Percentiles rank a stretch among this genome's conserved stretches.
phyloP scores from a whole-genome alignment of 768 basidiomycete species.

The Xerocomellus intermedius region DNA sequence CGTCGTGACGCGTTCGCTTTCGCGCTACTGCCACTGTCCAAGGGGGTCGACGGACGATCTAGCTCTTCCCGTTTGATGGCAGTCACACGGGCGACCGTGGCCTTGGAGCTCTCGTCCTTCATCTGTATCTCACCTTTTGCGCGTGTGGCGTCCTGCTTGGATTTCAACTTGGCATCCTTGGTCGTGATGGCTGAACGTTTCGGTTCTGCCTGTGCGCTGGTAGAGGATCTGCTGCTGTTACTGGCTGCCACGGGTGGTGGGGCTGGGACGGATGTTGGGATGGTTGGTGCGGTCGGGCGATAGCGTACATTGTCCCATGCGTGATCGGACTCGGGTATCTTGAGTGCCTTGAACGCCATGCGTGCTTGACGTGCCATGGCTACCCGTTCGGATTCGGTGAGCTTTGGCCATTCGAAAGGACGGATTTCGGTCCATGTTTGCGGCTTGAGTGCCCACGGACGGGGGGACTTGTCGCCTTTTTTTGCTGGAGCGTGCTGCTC shows the following conservation, averaged over 20 bases:
- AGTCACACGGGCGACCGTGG: slow-evolving; percentile 31
- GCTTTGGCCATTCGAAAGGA: slow-evolving; percentile 58
- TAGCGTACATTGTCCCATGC: slow-evolving; percentile 57
- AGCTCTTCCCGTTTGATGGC: slow-evolving; percentile 29
- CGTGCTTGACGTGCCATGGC: slow-evolving; percentile 54
- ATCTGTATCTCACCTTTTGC: slow-evolving; percentile 38
- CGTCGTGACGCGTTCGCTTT: slow-evolving; percentile 32
- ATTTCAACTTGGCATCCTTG: slow-evolving; percentile 45
- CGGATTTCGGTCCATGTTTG: slow-evolving; percentile 66
- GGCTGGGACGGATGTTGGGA: slow-evolving; percentile 11
- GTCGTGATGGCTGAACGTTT: slow-evolving; percentile 48
- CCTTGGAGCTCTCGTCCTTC: slow-evolving; percentile 37
- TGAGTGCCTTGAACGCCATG: slow-evolving; percentile 44
- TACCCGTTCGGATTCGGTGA: slow-evolving; percentile 47
- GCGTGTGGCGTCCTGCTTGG: slow-evolving; percentile 24
- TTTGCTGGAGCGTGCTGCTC: slow-evolving; percentile 38
- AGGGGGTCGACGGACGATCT: slow-evolving; percentile 23
- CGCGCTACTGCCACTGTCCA: slow-evolving; percentile 6
- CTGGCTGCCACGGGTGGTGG: slow-evolving; percentile 19
- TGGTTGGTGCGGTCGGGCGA: slow-evolving; percentile 19
- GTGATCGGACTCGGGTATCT: slow-evolving; percentile 58
- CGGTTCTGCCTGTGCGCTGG: slow-evolving; percentile 30
- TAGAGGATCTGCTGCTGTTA: slow-evolving; percentile 23
- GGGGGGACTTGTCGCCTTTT: slow-evolving; percentile 38
- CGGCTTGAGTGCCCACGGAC: slow-evolving; percentile 54